A percentile compares a stretch with the other conserved stretches of the same genome.
phyloP scores from a whole-genome alignment of 306 rosid species.

The Pyrus bretschneideri region DNA sequence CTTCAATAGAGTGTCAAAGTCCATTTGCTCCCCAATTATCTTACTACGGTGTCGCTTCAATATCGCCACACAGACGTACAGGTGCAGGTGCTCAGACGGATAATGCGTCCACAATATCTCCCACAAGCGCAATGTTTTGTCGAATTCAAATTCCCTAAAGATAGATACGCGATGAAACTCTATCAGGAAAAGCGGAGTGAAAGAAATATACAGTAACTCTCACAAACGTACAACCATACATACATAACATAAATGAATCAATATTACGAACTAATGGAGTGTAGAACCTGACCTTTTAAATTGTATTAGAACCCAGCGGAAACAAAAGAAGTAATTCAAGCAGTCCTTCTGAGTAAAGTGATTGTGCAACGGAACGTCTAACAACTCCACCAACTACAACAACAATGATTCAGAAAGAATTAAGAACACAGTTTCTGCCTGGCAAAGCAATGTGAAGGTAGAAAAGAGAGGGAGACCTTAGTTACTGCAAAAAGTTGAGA shows the following conservation, averaged over 20 bases:
- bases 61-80: conserved; percentile 80
- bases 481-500: conserved; percentile 97
- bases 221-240: no score
- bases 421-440: conserved; percentile 3
- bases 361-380: conserved; percentile 81
- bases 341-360: conserved; percentile 87
- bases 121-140: conserved; percentile 80
- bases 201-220: neutral
- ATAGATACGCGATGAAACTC: neutral
- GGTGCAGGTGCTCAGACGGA: conserved; percentile 88
- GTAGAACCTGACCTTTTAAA: conserved; percentile 72
- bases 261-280: neutral
- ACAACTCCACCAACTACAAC: conserved; percentile 90
- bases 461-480: conserved; percentile 49
- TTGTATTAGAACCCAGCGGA: conserved; percentile 96
- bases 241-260: neutral
- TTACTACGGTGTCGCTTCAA: conserved; percentile 72
- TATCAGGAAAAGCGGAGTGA: neutral
- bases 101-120: conserved; percentile 93
- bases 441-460: neutral
- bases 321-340: conserved; percentile 95
- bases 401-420: conserved; percentile 18
- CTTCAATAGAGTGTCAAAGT: conserved; percentile 90
- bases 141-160: conserved; percentile 78
- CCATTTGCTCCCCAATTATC: conserved; percentile 92